These are phyloP conservation scores for Trichoderma endophyticum DNA, from an alignment of 2,329 filamentous ascomycete genomes.

Conservation along the genomic window DNA sequence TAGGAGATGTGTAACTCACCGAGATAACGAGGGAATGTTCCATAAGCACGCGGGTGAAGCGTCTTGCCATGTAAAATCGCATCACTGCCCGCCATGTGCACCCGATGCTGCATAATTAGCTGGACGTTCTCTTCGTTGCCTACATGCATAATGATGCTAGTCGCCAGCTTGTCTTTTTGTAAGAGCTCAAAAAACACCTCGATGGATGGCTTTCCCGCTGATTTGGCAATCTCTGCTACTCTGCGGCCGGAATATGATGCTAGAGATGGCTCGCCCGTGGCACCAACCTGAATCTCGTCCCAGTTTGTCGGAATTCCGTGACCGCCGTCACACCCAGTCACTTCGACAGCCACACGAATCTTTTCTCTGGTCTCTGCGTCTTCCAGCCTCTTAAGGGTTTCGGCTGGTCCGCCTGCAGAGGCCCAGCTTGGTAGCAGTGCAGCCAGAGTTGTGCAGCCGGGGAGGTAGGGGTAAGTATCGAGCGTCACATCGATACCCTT, in stretches of 20 bases:
- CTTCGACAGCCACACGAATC: slow-evolving; percentile 25
- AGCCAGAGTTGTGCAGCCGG: slow-evolving; percentile 26
- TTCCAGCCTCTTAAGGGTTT: slow-evolving; percentile 23
- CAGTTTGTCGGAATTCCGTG: slow-evolving; percentile 29
- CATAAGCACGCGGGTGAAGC: slow-evolving; percentile 26
- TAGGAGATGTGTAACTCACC: slow-evolving; percentile 11
- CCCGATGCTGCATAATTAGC: slow-evolving; percentile 27
- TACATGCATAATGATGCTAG: slow-evolving; percentile 26
- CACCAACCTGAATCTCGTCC: slow-evolving; percentile 27
- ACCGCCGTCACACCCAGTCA: slow-evolving; percentile 26
- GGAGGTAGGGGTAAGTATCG: slow-evolving; percentile 27
- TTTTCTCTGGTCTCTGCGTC: slow-evolving; percentile 22
- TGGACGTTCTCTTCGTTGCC: slow-evolving; percentile 27
- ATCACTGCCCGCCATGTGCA: slow-evolving; percentile 27
- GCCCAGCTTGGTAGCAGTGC: slow-evolving; percentile 26
- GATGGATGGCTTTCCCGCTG: slow-evolving; percentile 16
- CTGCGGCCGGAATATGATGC: slow-evolving; percentile 22
- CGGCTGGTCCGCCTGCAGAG: slow-evolving; percentile 24
- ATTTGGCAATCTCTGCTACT: slow-evolving; percentile 23
- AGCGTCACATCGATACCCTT: slow-evolving; percentile 25
- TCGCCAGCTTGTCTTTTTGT: slow-evolving; percentile 24
- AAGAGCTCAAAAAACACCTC: slow-evolving; percentile 26
- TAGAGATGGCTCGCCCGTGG: slow-evolving; percentile 18
- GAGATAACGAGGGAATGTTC: slow-evolving; percentile 26
- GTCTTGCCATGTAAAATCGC: slow-evolving; percentile 26